Conservation (phyloP, 2,329 filamentous ascomycete genomes). For the Botrytis cinerea region DNA sequence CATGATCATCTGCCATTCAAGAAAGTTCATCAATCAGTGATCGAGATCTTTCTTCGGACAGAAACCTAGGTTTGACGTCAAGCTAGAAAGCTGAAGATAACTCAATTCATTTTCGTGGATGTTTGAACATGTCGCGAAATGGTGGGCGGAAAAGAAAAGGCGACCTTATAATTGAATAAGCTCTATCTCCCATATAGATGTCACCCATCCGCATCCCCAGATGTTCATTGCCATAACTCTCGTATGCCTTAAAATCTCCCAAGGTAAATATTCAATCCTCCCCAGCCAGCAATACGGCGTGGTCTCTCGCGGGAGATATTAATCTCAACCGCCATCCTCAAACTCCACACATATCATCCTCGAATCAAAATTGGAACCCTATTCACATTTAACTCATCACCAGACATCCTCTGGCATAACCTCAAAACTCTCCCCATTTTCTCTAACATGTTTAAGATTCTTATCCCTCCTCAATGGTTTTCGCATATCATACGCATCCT, state of each 20-base stretch:
- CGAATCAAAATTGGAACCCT: no score
- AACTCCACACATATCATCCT: no score
- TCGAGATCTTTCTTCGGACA: neutral
- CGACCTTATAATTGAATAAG: neutral
- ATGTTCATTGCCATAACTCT: neutral
- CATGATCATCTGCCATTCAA: neutral
- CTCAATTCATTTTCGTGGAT: neutral
- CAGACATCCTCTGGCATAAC: conserved; percentile 87
- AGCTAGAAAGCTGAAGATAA: neutral
- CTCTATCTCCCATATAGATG: neutral
- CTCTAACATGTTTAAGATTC: conserved; percentile 72
- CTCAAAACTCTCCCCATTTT: conserved; percentile 75
- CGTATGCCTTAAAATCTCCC: neutral
- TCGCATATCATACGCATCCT: conserved; percentile 97
- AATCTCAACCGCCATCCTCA: neutral
- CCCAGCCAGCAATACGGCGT: neutral
- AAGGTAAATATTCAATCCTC: neutral
- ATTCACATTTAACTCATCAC: conserved; percentile 45
- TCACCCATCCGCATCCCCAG: no score
- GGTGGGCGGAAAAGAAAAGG: neutral
- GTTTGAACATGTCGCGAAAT: neutral
- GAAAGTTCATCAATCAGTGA: neutral
- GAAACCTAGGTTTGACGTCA: neutral
- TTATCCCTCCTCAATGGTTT: conserved; percentile 84
- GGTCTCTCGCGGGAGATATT: neutral